Evolutionary conservation across 345 rosid genomes (phyloP).

Genomic region (Salix udensis): DNA sequence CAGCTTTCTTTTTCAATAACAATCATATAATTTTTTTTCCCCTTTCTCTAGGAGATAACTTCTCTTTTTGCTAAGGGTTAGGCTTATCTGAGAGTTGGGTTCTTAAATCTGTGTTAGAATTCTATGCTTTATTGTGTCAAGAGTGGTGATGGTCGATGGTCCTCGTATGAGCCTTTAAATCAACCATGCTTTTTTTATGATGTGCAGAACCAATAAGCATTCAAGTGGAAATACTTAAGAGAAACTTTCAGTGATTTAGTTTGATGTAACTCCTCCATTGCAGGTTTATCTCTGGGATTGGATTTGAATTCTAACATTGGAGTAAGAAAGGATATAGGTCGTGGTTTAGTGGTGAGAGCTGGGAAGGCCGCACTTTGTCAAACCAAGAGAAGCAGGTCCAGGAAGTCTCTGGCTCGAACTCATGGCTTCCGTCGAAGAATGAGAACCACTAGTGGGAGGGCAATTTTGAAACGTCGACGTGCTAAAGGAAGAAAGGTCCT

Average conservation of each 20-base stretch:
- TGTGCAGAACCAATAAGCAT: background rate
- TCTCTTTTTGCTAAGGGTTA: background rate
- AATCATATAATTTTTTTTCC: background rate
- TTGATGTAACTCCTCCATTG: constrained; percentile 6
- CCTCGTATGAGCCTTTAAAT: background rate
- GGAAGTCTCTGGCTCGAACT: constrained; percentile 88
- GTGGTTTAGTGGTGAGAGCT: constrained; percentile 80
- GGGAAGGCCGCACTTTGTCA: constrained; percentile 80
- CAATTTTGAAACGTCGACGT: constrained; percentile 75
- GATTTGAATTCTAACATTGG: constrained; percentile 40
- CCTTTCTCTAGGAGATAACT: background rate
- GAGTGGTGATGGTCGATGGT: background rate
- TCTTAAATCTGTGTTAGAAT: background rate
- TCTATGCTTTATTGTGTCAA: background rate
- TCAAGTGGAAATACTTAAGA: background rate
- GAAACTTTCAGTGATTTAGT: background rate
- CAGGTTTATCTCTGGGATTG: constrained; percentile 67
- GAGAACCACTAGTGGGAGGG: constrained; percentile 90
- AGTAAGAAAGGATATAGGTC: constrained; percentile 34
- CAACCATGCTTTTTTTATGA: background rate
- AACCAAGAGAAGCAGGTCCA: constrained; percentile 85
- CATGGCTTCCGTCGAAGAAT: constrained; percentile 88
- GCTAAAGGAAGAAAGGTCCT: constrained; percentile 89
- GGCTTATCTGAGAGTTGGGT: background rate
- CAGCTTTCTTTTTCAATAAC: background rate